Percentiles rank a stretch among this genome's conserved stretches.
These are phyloP conservation scores for Neofusicoccum laricinum DNA, from an alignment of 2,329 filamentous ascomycete species.

Conservation along the genomic window DNA sequence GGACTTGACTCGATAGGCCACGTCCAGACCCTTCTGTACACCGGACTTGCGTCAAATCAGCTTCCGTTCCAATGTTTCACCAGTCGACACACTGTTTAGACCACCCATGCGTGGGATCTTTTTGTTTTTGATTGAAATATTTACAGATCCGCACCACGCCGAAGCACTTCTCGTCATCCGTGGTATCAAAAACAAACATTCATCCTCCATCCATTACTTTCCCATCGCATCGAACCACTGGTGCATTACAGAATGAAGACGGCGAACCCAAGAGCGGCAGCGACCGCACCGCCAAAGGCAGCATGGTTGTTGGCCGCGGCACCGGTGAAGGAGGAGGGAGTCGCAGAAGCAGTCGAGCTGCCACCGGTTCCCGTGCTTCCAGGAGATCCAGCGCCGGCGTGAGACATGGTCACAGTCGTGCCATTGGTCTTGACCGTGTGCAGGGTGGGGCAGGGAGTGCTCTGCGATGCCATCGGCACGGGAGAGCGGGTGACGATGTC, in stretches of 20 bases:
- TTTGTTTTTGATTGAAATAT: no score
- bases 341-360: background rate
- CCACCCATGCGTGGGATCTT: no score
- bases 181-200: background rate
- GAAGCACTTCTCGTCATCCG: background rate
- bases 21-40: no score
- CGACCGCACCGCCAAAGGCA: background rate
- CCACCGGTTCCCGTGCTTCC: background rate
- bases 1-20: no score
- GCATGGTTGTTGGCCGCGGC: background rate
- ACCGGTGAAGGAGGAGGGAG: background rate
- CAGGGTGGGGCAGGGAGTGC: constrained; percentile 5
- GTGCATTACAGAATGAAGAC: background rate
- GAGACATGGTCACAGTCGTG: constrained; percentile 2
- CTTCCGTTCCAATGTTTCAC: no score
- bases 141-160: background rate
- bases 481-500: constrained; percentile 13
- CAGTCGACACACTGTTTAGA: no score
- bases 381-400: background rate
- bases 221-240: background rate
- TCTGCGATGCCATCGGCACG: background rate
- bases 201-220: background rate
- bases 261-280: background rate
- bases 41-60: no score
- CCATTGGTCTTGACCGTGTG: constrained; percentile 8